Evolutionary conservation across 176 grass and related monocot genomes (phyloP), one percentile per base, ranked within the genome.

Genomic region (Musa acuminata): DNA sequence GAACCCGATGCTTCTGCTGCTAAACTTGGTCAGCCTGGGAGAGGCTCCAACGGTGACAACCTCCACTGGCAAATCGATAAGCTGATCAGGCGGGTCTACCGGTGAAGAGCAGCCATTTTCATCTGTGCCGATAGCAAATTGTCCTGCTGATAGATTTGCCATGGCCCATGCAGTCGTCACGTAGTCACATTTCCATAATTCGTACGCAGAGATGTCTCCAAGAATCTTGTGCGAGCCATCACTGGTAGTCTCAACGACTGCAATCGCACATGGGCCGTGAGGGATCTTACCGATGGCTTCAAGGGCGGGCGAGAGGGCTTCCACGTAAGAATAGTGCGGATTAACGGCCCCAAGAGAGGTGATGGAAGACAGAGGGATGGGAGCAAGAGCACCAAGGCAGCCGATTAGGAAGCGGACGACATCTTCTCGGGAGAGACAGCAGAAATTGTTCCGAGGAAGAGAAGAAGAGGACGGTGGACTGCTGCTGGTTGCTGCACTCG

Each of bases 161-260:
- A 99, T 79, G 17, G 95, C 90, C 95, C 90, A 94, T 13, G 90
- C 86, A 21, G 82, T 86, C 0, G 95, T 83, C 29, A 86, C 65
- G 65, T 91, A 99, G 73, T 94, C 95, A 21, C 95, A 99, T 54
- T 94, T 99, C 90, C 90, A 99, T 11, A 98, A 72, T 74, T 94
- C 94, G 75, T 94, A 91, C 14, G 95, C 89, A 48, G 95, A 94
- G 48, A 99, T 94, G 72, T 99, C 95, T 55, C 95, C 95, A 1
- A 99, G 77, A 64, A 99, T 94, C 81, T 85, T 91, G 68, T 82
- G 82, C 22, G 79, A 69, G 68, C 90, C 90, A 17, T 89, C 82
- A 2, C 75, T 49, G 12, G 65, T 43, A 0, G 73, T 89, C 78
- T 99, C 95, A 0, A 91, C 86, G 4, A 99, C 95, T 43, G 90